These are phyloP conservation scores for Ulvella scutata DNA, from an alignment of 139 green algal species.

Conservation along the genomic window DNA sequence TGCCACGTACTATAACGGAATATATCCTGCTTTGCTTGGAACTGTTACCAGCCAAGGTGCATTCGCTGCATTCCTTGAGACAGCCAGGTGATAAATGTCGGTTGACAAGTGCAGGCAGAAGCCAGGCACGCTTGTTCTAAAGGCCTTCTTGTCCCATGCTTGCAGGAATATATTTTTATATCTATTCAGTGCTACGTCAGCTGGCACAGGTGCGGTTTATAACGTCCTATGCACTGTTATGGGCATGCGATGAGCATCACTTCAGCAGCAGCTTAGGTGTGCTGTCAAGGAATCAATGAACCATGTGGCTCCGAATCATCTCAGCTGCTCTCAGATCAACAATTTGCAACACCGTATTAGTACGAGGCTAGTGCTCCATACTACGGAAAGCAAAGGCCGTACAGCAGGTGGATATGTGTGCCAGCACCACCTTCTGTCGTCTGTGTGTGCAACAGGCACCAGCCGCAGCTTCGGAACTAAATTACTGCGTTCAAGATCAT, in stretches of 20 bases:
- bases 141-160: conserved; percentile 37
- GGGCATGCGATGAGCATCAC: background rate
- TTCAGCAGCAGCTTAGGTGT: background rate
- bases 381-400: too few relatives aligned
- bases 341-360: too few relatives aligned
- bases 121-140: conserved; percentile 19
- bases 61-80: background rate
- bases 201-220: conserved; percentile 18
- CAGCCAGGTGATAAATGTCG: background rate
- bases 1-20: background rate
- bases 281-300: background rate
- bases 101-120: conserved; percentile 16
- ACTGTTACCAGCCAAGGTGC: background rate
- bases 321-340: background rate
- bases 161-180: conserved; percentile 75
- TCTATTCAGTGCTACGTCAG: conserved; percentile 41
- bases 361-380: too few relatives aligned
- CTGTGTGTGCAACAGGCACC: too few relatives aligned
- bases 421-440: too few relatives aligned
- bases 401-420: too few relatives aligned
- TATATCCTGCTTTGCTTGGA: background rate
- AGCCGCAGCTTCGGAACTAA: too few relatives aligned
- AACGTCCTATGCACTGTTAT: background rate
- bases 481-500: too few relatives aligned
- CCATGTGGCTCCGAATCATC: background rate